Conservation (phyloP, 2,329 filamentous ascomycete genomes). For the Delphinella strobiligena region DNA sequence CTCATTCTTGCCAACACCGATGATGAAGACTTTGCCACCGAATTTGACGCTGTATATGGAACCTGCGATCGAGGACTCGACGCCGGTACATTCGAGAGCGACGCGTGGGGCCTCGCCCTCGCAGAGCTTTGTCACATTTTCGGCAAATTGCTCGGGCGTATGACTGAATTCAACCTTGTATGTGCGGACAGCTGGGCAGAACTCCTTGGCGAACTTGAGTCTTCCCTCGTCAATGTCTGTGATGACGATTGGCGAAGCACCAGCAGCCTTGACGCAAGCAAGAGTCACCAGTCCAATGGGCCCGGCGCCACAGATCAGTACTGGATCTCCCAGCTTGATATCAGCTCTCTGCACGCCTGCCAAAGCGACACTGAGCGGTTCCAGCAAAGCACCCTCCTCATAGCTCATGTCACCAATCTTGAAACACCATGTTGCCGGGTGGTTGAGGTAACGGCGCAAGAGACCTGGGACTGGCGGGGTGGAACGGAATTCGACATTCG, state of each 20-base stretch:
- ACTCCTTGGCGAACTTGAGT: conserved; percentile 69
- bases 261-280: conserved; percentile 72
- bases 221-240: conserved; percentile 88
- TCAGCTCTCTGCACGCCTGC: conserved; percentile 77
- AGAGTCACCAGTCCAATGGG: conserved; percentile 87
- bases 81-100: conserved; percentile 85
- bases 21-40: conserved; percentile 92
- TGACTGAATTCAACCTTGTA: conserved; percentile 58
- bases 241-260: conserved; percentile 81
- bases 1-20: conserved; percentile 89
- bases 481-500: conserved; percentile 72
- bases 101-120: conserved; percentile 71
- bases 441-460: conserved; percentile 84
- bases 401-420: conserved; percentile 88
- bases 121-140: conserved; percentile 55
- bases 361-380: conserved; percentile 80
- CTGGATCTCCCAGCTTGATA: conserved; percentile 71
- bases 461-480: conserved; percentile 83
- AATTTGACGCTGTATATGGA: conserved; percentile 89
- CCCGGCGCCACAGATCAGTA: conserved; percentile 82
- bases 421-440: conserved; percentile 90
- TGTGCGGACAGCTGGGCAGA: conserved; percentile 68
- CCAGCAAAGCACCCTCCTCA: conserved; percentile 81
- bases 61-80: conserved; percentile 74
- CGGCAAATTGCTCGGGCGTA: conserved; percentile 59